phyloP scores from a whole-genome alignment of 2,329 filamentous ascomycete species.

The Fusarium sororula region DNA sequence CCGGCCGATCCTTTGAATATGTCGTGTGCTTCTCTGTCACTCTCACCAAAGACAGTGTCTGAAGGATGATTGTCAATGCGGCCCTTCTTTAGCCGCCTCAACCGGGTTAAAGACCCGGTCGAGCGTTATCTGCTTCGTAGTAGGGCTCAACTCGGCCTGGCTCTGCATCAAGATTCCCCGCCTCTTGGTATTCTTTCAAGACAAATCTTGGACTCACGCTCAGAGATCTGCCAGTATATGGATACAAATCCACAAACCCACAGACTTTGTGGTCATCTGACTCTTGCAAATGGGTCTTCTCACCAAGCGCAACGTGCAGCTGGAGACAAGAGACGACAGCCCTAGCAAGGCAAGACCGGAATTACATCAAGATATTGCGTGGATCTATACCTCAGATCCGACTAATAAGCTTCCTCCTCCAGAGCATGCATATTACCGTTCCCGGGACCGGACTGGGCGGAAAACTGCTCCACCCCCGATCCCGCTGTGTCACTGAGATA shows the following conservation, averaged over 20 bases:
- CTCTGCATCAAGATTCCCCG: conserved; percentile 7
- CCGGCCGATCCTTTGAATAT: conserved; percentile 12
- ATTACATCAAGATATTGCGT: conserved; percentile 24
- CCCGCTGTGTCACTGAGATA: conserved; percentile 21
- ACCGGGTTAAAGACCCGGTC: conserved; percentile 4
- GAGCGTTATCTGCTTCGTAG: not conserved
- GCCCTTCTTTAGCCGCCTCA: conserved; percentile 4
- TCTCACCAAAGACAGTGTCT: not conserved
- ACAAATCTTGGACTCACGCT: not conserved
- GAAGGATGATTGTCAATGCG: not conserved
- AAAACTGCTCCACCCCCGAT: conserved; percentile 15
- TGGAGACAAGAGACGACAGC: conserved; percentile 27
- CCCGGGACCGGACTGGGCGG: conserved; percentile 38
- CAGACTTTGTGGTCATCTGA: conserved; percentile 19
- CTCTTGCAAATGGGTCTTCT: conserved; percentile 18
- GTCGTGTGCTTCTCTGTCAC: conserved; percentile 30
- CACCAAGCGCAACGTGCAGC: not conserved
- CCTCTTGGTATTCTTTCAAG: not conserved
- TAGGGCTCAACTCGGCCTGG: not conserved
- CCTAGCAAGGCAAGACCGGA: conserved; percentile 4
- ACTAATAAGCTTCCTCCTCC: conserved; percentile 36
- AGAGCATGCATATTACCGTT: conserved; percentile 35
- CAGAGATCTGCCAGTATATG: conserved; percentile 12
- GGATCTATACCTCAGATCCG: conserved; percentile 14
- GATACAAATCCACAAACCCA: conserved; percentile 25